These are phyloP conservation scores for Puccinia hordei DNA, from an alignment of 1,284 basidiomycete genomes.

Conservation along the genomic window DNA sequence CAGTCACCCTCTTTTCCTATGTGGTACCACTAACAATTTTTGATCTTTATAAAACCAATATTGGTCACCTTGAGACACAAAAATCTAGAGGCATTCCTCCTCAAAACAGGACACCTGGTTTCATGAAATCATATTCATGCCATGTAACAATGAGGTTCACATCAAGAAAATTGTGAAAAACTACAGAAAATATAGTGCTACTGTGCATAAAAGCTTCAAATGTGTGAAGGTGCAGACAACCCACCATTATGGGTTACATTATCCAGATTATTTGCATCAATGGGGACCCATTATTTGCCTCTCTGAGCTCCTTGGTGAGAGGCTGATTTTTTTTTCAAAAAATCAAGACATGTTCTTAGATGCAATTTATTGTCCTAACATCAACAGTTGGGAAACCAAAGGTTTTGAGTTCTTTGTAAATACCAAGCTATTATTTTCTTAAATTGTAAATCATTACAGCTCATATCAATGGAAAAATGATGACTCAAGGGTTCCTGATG, in stretches of 20 bases:
- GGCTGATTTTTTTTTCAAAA: conserved; percentile 27
- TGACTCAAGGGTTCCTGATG: too few species aligned
- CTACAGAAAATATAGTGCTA: background rate
- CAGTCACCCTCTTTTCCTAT: conserved; percentile 25
- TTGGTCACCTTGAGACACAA: background rate
- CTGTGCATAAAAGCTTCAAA: background rate
- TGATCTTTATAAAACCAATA: background rate
- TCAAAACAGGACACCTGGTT: conserved; percentile 14
- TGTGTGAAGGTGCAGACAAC: background rate
- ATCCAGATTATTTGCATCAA: background rate
- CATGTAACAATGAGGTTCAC: background rate
- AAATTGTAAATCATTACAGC: background rate
- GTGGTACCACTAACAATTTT: conserved; percentile 17
- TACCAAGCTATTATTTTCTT: background rate
- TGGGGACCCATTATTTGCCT: conserved; percentile 9
- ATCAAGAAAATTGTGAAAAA: background rate
- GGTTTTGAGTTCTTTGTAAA: too few species aligned
- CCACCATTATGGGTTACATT: conserved; percentile 30
- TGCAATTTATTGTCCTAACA: too few species aligned
- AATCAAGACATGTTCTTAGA: conserved; percentile 5
- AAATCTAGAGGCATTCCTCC: conserved; percentile 12
- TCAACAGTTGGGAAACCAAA: too few species aligned
- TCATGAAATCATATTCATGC: background rate
- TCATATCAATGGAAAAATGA: too few species aligned
- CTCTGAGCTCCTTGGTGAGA: conserved; percentile 14